Conservation (phyloP, 1,284 basidiomycete genomes). For the Boletus semigastroideus region DNA sequence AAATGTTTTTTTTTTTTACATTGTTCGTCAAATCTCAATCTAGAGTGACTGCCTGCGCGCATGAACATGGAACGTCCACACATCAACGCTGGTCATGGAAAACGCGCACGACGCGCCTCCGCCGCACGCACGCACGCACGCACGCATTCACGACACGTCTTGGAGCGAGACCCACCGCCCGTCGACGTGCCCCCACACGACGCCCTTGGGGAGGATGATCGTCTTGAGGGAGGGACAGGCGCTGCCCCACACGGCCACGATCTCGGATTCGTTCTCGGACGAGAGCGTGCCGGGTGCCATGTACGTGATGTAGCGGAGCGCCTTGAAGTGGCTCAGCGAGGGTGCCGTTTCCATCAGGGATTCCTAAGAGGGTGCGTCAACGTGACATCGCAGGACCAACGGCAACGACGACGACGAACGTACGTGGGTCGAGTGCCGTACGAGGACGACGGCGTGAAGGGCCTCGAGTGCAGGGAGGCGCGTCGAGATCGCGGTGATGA, state of each 20-base stretch:
- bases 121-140: no score
- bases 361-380: constrained; percentile 20
- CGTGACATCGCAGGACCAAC: no score
- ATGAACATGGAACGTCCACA: no score
- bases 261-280: constrained; percentile 33
- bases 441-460: constrained; percentile 53
- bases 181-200: constrained; percentile 39
- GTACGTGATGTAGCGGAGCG: constrained; percentile 42
- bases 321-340: constrained; percentile 32
- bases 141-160: constrained; percentile 16
- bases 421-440: constrained; percentile 45
- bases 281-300: constrained; percentile 34
- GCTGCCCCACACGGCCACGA: constrained; percentile 38
- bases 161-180: constrained; percentile 26
- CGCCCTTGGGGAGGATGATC: constrained; percentile 43
- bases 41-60: no score
- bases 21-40: no score
- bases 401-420: constrained; percentile 15
- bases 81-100: no score
- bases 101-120: no score
- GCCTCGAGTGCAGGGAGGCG: constrained; percentile 52
- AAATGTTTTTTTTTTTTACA: no score
- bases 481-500: constrained; percentile 46
- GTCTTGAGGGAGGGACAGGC: constrained; percentile 44
- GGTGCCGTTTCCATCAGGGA: constrained; percentile 30